These are phyloP conservation scores for Vigna nakashimae DNA, from an alignment of 306 rosid genomes.

Conservation along the genomic window DNA sequence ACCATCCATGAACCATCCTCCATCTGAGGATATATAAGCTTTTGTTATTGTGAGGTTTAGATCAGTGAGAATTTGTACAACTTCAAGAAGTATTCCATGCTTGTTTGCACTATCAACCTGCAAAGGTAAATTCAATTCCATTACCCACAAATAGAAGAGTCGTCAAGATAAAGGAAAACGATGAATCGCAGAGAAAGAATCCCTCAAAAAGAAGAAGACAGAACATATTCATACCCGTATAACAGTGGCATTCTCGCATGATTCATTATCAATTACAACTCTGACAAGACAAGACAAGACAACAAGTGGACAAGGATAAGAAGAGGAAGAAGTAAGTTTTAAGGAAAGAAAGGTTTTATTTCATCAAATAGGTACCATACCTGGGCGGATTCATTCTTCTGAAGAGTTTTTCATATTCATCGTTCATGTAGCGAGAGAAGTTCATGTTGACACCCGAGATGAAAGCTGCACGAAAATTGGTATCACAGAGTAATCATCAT, in stretches of 20 bases:
- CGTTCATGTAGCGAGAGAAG: conserved; percentile 78
- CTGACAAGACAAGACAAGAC: conserved; percentile 58
- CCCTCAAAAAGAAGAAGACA: neutral
- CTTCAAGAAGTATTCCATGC: conserved; percentile 92
- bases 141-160: conserved; percentile 17
- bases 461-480: conserved; percentile 56
- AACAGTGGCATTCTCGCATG: conserved; percentile 84
- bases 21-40: conserved; percentile 94
- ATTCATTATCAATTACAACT: conserved; percentile 89
- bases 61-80: conserved; percentile 89
- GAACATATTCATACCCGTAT: conserved; percentile 61
- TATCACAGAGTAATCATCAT: conserved; percentile 48
- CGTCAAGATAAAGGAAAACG: conserved; percentile 17
- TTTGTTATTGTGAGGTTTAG: conserved; percentile 75
- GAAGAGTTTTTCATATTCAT: conserved; percentile 86
- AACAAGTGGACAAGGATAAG: conserved; percentile 33
- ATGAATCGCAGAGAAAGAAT: neutral
- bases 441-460: conserved; percentile 73
- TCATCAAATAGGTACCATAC: conserved; percentile 44
- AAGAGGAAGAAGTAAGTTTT: neutral
- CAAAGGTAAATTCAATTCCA: conserved; percentile 28
- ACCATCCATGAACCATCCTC: conserved; percentile 99
- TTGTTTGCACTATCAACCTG: conserved; percentile 91
- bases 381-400: conserved; percentile 92
- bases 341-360: conserved; percentile 30